A percentile compares a stretch with the other conserved stretches of the same genome.
Conservation (phyloP, 2,329 filamentous ascomycete genomes). For the Claviceps arundinis region DNA sequence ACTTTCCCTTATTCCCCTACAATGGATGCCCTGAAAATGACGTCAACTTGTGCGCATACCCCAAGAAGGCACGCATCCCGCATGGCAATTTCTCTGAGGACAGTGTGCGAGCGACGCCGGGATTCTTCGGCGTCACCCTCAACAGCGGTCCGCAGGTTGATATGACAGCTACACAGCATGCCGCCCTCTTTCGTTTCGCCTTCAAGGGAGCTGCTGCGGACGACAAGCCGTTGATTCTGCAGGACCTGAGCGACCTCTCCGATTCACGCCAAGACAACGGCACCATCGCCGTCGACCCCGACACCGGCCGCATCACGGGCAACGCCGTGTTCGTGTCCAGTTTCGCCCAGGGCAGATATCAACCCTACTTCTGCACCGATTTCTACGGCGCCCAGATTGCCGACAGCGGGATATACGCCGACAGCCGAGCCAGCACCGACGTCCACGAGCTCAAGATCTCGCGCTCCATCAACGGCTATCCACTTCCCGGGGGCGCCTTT, state of each 20-base stretch:
- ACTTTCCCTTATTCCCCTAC: slow-evolving; percentile 61
- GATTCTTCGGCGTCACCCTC: slow-evolving; percentile 51
- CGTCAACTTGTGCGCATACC: slow-evolving; percentile 48
- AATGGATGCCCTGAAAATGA: slow-evolving; percentile 46
- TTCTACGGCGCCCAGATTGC: slow-evolving; percentile 45
- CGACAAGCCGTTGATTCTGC: slow-evolving; percentile 44
- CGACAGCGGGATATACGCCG: slow-evolving; percentile 48
- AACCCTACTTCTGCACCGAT: slow-evolving; percentile 53
- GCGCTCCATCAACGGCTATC: slow-evolving; percentile 37
- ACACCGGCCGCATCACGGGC: slow-evolving; percentile 49
- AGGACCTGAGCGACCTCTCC: slow-evolving; percentile 52
- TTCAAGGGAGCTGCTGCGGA: slow-evolving; percentile 32
- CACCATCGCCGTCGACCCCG: slow-evolving; percentile 38
- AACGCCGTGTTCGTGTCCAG: slow-evolving; percentile 48
- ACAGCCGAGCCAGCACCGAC: slow-evolving; percentile 37
- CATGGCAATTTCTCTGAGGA: slow-evolving; percentile 33
- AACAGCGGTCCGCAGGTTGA: slow-evolving; percentile 46
- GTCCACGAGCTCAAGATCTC: slow-evolving; percentile 35
- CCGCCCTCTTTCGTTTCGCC: slow-evolving; percentile 52
- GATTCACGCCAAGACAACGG: slow-evolving; percentile 46
- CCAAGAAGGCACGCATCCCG: slow-evolving; percentile 28
- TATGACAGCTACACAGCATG: slow-evolving; percentile 54
- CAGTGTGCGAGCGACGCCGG: slow-evolving; percentile 44
- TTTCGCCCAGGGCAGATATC: slow-evolving; percentile 50
- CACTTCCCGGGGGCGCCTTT: slow-evolving; percentile 49